Evolutionary conservation across 2,329 filamentous ascomycete species (phyloP), one percentile per base, ranked within the genome.

Genomic region (Rutstroemia sp.): DNA sequence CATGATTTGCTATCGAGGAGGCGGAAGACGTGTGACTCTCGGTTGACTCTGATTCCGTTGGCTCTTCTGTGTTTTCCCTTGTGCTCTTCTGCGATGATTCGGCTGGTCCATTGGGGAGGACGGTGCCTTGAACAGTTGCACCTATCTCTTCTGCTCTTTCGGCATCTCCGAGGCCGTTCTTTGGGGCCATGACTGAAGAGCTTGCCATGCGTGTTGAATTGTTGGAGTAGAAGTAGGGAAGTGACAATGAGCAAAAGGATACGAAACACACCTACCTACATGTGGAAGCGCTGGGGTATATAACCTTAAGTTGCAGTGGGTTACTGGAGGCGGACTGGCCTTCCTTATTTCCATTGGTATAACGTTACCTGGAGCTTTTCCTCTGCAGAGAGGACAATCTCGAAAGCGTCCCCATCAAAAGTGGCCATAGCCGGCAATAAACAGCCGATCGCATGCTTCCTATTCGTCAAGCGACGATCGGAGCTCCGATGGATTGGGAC

Each of bases 101-200:
- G 16, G 47, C 45, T 50, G 52, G 21, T 51, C 61, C 62, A 30
- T 61, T 50, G 14, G 52, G 37, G 38, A 54, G 44, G 2, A 58
- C 27, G 18, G 60, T 46, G 34, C 58, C 59, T 56, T 59, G 63
- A 6, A 58, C n/a, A 42, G 49, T 56, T 16, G 57, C 56, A 27
- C 50, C 54, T 44, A 58, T 45, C 45, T 62, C 61, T 52, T 61
- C 60, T 49, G 54, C 58, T 19, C 62, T 63, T 42, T 61, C 65
- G 53, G 51, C 59, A 54, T 61, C 59, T 57, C 56, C 49, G 7
- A 60, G 30, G 18, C 41, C 39, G 30, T 60, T 57, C 48, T 61
- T 57, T 59, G 57, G 51, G 37, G 62, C 54, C 65, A 67, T 67
- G 50, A 59, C 37, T 54, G 48, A 60, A 55, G 53, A 23, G 42